Conservation (phyloP, 2,329 filamentous ascomycete species). For the Monosporascus sp. region DNA sequence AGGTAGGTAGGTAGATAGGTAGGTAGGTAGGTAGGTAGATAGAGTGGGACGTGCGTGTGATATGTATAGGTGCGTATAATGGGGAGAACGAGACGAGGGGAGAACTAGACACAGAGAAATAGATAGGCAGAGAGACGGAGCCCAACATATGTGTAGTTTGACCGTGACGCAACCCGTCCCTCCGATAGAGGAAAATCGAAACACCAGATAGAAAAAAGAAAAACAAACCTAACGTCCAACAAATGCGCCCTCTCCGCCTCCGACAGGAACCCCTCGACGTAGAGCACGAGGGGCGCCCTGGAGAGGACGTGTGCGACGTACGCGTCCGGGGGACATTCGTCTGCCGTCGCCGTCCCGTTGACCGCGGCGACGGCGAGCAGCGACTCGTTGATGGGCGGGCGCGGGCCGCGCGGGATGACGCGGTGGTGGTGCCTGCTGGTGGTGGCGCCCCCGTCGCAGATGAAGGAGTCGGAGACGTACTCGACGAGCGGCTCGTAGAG, state of each 20-base stretch:
- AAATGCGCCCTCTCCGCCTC: conserved; percentile 39
- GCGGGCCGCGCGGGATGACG: conserved; percentile 30
- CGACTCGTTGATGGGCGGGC: conserved; percentile 44
- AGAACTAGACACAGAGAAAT: not conserved
- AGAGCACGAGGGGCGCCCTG: conserved; percentile 46
- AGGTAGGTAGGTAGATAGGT: not conserved
- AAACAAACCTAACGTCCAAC: conserved; percentile 43
- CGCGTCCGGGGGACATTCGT: conserved; percentile 31
- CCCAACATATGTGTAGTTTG: not conserved
- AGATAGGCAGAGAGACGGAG: not conserved
- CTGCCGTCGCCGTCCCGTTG: conserved; percentile 25
- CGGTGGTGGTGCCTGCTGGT: not conserved
- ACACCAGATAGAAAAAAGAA: no score
- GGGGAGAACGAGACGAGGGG: no score
- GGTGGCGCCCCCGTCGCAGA: not conserved
- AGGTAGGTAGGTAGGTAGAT: not conserved
- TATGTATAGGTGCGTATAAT: not conserved
- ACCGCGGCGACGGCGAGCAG: conserved; percentile 42
- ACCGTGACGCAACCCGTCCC: no score
- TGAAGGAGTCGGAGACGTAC: conserved; percentile 22
- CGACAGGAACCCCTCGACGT: conserved; percentile 47
- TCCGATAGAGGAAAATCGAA: no score
- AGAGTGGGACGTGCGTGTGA: not conserved
- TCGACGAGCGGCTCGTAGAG: conserved; percentile 38
- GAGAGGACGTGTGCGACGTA: conserved; percentile 44